Base-by-base conservation (phyloP, 2,329 filamentous ascomycete genomes). In the Calonectria honghensis region DNA sequence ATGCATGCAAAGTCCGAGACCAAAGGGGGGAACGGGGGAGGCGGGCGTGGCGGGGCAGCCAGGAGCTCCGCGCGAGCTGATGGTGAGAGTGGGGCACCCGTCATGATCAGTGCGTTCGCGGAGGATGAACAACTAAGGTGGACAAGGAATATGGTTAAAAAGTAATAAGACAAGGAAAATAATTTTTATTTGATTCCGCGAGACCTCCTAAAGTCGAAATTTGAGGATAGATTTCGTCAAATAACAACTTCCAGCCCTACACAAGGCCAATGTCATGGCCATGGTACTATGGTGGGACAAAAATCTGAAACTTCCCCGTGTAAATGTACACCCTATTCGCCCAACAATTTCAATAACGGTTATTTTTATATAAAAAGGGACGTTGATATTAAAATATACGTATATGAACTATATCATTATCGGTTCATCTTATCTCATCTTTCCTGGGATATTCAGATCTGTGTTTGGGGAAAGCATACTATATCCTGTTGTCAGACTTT, bases 61-160 rank as follows among this genome's bases (percentile, higher is more conserved):
- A 65, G 37, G 59, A 64, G 61, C 61, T 65, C 41, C 39, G 66
- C 52, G 31, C 65, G 20, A 68, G 63, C 52, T 45, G 70, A 59
- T 41, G 57, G 51, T 61, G 63, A 41, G 39, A 72, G 79, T 80
- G 79, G 79, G 76, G 76, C 35, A 13, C 20, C 59, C 63, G 63
- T 61, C 70, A 61, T 64, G 39, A 50, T 63, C 61, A 45, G 54
- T 51, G 63, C 61, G 27, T 24, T 14, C 27, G 41, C 27, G 18
- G 54, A 5, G 11, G 54, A 20, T n/a, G 32, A 39, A 24, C 4
- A 41, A 1, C 6, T 13, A 24, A 7, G 13, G n/a, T n/a, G 20
- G n/a, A n/a, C 11, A 48, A 24, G n/a, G 20, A 5, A 48, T 48
- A 24, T 20, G 20, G 10, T 10, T 13, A n/a, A 11, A 24, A 48